Evolutionary conservation across 352 stramenopile species (phyloP), one percentile per base, ranked within the genome.

Genomic region (Globisporangium nodosum): DNA sequence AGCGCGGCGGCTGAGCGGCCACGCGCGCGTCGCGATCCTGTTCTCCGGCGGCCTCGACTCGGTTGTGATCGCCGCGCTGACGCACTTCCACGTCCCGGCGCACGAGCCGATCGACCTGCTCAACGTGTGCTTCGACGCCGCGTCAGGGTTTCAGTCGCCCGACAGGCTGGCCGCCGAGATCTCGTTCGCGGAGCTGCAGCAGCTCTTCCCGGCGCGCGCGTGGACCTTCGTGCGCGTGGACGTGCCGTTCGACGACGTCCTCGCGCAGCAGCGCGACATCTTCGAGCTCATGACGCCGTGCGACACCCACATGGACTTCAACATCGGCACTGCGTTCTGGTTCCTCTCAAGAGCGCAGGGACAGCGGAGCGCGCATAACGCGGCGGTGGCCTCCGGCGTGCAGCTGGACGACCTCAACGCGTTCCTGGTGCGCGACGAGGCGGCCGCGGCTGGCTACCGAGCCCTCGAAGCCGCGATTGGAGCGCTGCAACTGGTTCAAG

Each of bases 11-110:
- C 18, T 11, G 18, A 53, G 40, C 13, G 56, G 12, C 30, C 16
- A 5, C 9, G 24, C n/a, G n/a, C 63, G 70, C 13, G 81, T 98
- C 3, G 95, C 72, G 13, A 83, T 99, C 11, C 69, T 99, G 9
- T 99, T 99, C 76, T 98, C 94, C 4, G 96, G 96, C 31, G 96
- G 96, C 3, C 73, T 99, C 24, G 96, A 99, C 71, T 99, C 93
- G 5, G 88, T 97, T 5, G 84, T 99, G 31, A 65, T 99, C 21
- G 96, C 96, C 33, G 90, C 89, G 7, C 75, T 98, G 27, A 73
- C 79, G 24, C 79, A 98, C 66, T 78, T 86, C 47, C 78, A 97
- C 56, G 58, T 72, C 20, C 73, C 72, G 15, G 21, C 24, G 5
- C 49, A 65, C 30, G 75, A 95, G 50, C 67, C 88, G 5, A 88